Conservation (phyloP, 768 basidiomycete species). For the Boletellus emodensis region DNA sequence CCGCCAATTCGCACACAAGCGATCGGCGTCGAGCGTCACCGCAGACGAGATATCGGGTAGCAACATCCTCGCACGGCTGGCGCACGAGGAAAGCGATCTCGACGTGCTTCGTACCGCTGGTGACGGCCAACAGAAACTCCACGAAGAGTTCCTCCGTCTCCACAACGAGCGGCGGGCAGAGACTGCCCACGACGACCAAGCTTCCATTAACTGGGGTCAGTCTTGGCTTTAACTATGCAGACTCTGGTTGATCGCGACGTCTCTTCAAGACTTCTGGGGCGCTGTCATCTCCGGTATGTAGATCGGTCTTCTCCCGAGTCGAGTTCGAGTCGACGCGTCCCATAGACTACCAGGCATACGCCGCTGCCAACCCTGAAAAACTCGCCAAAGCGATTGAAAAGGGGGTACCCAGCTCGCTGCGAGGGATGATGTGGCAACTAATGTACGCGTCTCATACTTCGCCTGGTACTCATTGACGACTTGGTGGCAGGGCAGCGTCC, state of each 20-base stretch:
- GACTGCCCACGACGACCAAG: conserved; percentile 37
- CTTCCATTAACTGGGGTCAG: conserved; percentile 75
- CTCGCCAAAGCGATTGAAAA: conserved; percentile 86
- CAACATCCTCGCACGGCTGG: conserved; percentile 50
- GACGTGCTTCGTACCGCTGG: conserved; percentile 45
- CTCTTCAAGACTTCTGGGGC: conserved; percentile 83
- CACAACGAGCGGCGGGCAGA: conserved; percentile 51
- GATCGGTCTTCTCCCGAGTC: neutral
- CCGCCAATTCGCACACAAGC: conserved; percentile 48
- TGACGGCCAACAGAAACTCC: conserved; percentile 67
- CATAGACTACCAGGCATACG: conserved; percentile 85
- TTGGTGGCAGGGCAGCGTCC: conserved; percentile 72
- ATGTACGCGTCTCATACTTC: conserved; percentile 52
- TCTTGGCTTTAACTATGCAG: neutral
- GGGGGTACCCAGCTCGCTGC: conserved; percentile 83
- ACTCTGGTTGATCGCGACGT: conserved; percentile 4
- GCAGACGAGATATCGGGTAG: conserved; percentile 38
- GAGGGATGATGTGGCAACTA: conserved; percentile 96
- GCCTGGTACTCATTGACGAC: conserved; percentile 9
- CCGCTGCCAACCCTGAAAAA: conserved; percentile 69
- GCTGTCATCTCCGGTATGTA: conserved; percentile 77
- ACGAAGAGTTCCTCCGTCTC: conserved; percentile 70
- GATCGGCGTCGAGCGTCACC: conserved; percentile 57
- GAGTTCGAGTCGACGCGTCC: conserved; percentile 3
- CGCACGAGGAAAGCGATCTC: conserved; percentile 36